phyloP scores from a whole-genome alignment of 208 protist genomes.

The Trypanosoma vivax region DNA sequence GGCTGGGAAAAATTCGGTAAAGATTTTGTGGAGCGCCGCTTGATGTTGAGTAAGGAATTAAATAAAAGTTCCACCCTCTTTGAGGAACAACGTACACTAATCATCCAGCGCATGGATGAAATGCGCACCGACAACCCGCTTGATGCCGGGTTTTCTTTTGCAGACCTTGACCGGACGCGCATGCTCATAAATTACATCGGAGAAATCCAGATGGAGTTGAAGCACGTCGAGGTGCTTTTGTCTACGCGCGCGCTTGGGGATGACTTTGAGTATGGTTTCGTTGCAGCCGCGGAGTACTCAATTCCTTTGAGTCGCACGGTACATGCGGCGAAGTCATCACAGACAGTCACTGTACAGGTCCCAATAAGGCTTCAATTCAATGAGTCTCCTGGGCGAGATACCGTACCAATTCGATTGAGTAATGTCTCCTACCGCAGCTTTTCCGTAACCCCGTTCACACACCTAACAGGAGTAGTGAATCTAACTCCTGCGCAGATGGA shows the following conservation, averaged over 20 bases:
- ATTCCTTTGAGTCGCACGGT: slow-evolving; percentile 4
- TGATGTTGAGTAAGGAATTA: slow-evolving; percentile 16
- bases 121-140: slow-evolving; percentile 20
- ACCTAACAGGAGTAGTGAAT: slow-evolving; percentile 23
- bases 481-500: slow-evolving; percentile 12
- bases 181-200: slow-evolving; percentile 14
- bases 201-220: slow-evolving; percentile 16
- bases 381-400: no score
- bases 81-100: slow-evolving; percentile 15
- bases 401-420: slow-evolving; percentile 30
- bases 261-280: slow-evolving; percentile 70
- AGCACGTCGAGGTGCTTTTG: slow-evolving; percentile 29
- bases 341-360: neutral
- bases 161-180: slow-evolving; percentile 26
- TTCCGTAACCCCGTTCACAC: slow-evolving; percentile 18
- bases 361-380: no score
- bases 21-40: slow-evolving; percentile 24
- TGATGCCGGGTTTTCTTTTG: slow-evolving; percentile 32
- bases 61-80: slow-evolving; percentile 19
- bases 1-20: slow-evolving; percentile 59
- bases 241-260: slow-evolving; percentile 43
- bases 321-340: slow-evolving; percentile 7
- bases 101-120: slow-evolving; percentile 25
- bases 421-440: slow-evolving; percentile 32
- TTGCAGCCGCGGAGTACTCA: slow-evolving; percentile 14